Conservation (phyloP, 176 grass and related monocot genomes). For the Musa itinerans region DNA sequence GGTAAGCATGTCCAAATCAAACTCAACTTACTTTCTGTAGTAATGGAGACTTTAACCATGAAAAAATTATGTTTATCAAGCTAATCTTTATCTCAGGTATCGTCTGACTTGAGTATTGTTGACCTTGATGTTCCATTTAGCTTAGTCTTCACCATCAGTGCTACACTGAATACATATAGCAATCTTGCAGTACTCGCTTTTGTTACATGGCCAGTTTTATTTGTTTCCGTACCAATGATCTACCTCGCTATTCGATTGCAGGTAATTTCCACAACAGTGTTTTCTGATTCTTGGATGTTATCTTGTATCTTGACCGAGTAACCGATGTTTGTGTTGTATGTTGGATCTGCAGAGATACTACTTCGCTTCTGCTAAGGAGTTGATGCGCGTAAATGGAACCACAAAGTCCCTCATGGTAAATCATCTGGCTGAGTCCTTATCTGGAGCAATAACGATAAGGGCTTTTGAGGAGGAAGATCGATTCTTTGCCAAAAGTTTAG, state of each 20-base stretch:
- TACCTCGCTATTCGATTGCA: constrained; percentile 60
- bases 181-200: constrained; percentile 77
- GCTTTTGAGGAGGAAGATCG: constrained; percentile 72
- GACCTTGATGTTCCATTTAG: constrained; percentile 84
- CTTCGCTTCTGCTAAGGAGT: constrained; percentile 75
- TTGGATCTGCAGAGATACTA: constrained; percentile 66
- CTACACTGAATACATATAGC: constrained; percentile 58
- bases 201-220: constrained; percentile 90
- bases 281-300: neutral
- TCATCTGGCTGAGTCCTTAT: constrained; percentile 78
- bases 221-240: constrained; percentile 55
- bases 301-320: neutral
- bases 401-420: constrained; percentile 80
- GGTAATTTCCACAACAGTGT: constrained; percentile 22
- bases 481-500: constrained; percentile 69
- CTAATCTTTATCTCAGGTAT: constrained; percentile 46
- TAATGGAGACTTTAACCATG: neutral
- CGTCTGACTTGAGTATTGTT: constrained; percentile 70
- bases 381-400: constrained; percentile 95
- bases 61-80: neutral
- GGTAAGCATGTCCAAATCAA: constrained; percentile 42
- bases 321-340: neutral
- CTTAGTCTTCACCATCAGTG: constrained; percentile 36
- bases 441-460: constrained; percentile 69
- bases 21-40: neutral